A percentile compares a stretch with the other conserved stretches of the same genome.
phyloP scores from a whole-genome alignment of 139 green algal genomes.

The Chlorella sorokiniana region DNA sequence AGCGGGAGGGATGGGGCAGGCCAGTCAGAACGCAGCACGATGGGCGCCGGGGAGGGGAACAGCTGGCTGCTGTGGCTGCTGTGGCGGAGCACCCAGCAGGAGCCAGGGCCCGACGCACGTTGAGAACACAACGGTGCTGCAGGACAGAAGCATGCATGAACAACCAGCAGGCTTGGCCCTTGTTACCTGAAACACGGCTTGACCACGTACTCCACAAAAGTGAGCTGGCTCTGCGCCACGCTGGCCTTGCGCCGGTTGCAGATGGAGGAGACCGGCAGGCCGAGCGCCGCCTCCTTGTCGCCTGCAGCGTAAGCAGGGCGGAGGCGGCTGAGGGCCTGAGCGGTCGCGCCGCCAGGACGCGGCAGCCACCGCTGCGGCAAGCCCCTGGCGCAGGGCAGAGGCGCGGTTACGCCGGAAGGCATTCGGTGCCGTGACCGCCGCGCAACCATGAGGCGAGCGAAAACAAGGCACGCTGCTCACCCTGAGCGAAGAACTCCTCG shows the following conservation, averaged over 20 bases:
- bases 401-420: too few relatives aligned
- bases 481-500: conserved; percentile 56
- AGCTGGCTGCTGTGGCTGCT: not conserved
- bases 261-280: conserved; percentile 66
- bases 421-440: too few relatives aligned
- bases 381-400: too few relatives aligned
- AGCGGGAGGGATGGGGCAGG: too few relatives aligned
- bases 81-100: too few relatives aligned
- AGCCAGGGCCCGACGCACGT: not conserved
- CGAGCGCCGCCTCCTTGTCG: conserved; percentile 64
- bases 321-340: not conserved
- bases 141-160: too few relatives aligned
- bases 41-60: not conserved
- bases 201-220: conserved; percentile 59
- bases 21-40: not conserved
- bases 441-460: too few relatives aligned
- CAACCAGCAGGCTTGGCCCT: too few relatives aligned
- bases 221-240: conserved; percentile 72
- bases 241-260: conserved; percentile 69
- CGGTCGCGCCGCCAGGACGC: too few relatives aligned
- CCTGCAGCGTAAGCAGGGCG: conserved; percentile 53
- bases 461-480: not conserved
- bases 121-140: too few relatives aligned
- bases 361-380: too few relatives aligned
- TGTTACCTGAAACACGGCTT: conserved; percentile 44